These are phyloP conservation scores for Candida glucosophila DNA, from an alignment of 1,139 yeast genomes.

Conservation along the genomic window DNA sequence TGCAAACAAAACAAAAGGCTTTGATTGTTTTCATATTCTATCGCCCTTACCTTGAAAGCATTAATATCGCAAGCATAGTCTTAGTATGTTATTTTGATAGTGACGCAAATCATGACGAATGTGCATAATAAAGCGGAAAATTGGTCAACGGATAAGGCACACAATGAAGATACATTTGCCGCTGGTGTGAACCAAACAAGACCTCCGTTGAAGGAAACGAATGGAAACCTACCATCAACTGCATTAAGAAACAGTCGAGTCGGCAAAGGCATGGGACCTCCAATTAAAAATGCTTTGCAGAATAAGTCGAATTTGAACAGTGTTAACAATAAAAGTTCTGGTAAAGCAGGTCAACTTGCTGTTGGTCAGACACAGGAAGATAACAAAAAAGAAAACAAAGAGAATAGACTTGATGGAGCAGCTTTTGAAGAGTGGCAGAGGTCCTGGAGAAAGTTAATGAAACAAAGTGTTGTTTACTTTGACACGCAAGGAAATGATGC, in stretches of 20 bases:
- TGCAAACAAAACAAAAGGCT: too few relatives aligned
- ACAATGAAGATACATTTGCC: too few relatives aligned
- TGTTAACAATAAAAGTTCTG: slow-evolving; percentile 1
- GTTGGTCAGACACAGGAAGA: slow-evolving; percentile 2
- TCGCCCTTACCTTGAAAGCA: too few relatives aligned
- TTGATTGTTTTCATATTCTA: too few relatives aligned
- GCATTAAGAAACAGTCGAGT: slow-evolving; percentile 22
- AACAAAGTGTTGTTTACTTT: slow-evolving; percentile 66
- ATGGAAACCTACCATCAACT: slow-evolving; percentile 35
- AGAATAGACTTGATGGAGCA: slow-evolving; percentile 32
- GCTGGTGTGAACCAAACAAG: too few relatives aligned
- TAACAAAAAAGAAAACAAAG: slow-evolving; percentile 3
- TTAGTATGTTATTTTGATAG: too few relatives aligned
- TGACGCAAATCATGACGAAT: too few relatives aligned
- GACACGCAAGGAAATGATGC: slow-evolving; percentile 57
- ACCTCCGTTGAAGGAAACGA: slow-evolving; percentile 35
- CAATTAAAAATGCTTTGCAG: slow-evolving; percentile 2
- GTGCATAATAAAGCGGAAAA: too few relatives aligned
- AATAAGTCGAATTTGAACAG: slow-evolving; percentile 5
- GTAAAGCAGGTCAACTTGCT: slow-evolving; percentile 1
- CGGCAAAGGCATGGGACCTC: slow-evolving; percentile 4
- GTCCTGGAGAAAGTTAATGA: slow-evolving; percentile 75
- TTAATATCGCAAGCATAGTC: too few relatives aligned
- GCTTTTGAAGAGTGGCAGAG: slow-evolving; percentile 70
- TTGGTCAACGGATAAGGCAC: too few relatives aligned